phyloP scores from a whole-genome alignment of 306 rosid species.

The Echinosophora koreensis region DNA sequence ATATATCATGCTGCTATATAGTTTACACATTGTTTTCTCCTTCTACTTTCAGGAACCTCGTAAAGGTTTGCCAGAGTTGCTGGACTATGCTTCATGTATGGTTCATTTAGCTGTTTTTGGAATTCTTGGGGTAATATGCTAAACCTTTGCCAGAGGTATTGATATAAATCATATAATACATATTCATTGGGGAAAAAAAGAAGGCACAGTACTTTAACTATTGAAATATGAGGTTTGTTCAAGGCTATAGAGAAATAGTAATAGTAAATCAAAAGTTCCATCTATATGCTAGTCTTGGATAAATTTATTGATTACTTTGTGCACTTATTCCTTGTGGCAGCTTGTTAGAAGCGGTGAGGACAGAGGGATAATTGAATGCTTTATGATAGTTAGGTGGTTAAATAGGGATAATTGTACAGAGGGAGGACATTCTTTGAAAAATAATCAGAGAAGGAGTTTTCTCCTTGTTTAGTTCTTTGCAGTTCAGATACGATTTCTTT shows the following conservation, averaged over 20 bases:
- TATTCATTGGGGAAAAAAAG: neutral
- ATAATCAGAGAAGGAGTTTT: too few species aligned
- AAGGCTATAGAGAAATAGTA: neutral
- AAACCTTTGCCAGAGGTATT: neutral
- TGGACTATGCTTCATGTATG: slow-evolving; percentile 55
- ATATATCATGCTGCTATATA: too few species aligned
- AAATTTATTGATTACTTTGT: slow-evolving; percentile 13
- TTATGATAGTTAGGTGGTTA: too few species aligned
- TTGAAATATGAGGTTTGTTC: slow-evolving; percentile 4
- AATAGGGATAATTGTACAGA: too few species aligned
- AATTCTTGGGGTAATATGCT: slow-evolving; percentile 58
- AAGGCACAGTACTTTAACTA: neutral
- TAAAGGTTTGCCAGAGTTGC: slow-evolving; percentile 43
- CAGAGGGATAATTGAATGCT: too few species aligned
- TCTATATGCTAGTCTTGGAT: neutral
- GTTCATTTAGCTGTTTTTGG: slow-evolving; percentile 57
- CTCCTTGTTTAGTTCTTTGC: too few species aligned
- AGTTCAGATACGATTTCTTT: too few species aligned
- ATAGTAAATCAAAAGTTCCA: neutral
- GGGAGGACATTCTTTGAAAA: too few species aligned
- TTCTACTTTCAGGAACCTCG: slow-evolving; percentile 53
- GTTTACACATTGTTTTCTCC: neutral
- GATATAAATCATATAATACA: neutral
- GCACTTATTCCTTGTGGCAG: neutral
- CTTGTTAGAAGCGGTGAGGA: too few species aligned